Conservation (phyloP, 2,329 filamentous ascomycete species). For the Rutstroemia sp. region DNA sequence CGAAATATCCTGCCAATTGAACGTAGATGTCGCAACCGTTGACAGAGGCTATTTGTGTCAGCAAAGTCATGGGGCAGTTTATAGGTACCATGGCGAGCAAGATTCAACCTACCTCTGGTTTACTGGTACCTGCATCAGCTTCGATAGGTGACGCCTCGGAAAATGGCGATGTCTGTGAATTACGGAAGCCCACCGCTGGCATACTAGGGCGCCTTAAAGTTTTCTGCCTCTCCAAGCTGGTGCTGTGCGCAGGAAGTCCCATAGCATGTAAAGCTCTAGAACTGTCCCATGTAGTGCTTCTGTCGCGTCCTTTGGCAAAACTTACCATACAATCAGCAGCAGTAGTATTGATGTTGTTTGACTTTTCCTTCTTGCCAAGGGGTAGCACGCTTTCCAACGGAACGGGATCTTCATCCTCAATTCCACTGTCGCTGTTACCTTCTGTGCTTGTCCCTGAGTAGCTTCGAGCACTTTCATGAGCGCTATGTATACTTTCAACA, state of each 20-base stretch:
- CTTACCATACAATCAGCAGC: background rate
- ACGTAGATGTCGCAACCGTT: constrained; percentile 7
- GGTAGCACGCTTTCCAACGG: background rate
- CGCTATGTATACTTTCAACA: constrained; percentile 14
- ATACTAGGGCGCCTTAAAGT: background rate
- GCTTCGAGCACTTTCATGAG: constrained; percentile 25
- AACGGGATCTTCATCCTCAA: background rate
- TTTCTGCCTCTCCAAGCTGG: background rate
- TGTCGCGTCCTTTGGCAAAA: constrained; percentile 10
- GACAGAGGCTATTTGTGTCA: constrained; percentile 7
- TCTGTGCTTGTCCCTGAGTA: constrained; percentile 19
- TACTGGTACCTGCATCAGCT: background rate
- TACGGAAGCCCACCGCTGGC: background rate
- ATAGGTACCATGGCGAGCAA: background rate
- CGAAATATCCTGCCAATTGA: constrained; percentile 20
- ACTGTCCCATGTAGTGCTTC: constrained; percentile 8
- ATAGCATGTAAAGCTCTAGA: constrained; percentile 4
- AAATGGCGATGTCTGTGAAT: background rate
- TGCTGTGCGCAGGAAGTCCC: background rate
- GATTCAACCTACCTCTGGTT: constrained; percentile 3
- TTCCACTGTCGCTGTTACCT: constrained; percentile 11
- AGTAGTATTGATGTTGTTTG: background rate
- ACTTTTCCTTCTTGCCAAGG: background rate
- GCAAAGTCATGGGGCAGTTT: background rate
- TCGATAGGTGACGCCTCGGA: background rate